phyloP scores from a whole-genome alignment of 2,329 filamentous ascomycete species.

The Clarireedia sp. region DNA sequence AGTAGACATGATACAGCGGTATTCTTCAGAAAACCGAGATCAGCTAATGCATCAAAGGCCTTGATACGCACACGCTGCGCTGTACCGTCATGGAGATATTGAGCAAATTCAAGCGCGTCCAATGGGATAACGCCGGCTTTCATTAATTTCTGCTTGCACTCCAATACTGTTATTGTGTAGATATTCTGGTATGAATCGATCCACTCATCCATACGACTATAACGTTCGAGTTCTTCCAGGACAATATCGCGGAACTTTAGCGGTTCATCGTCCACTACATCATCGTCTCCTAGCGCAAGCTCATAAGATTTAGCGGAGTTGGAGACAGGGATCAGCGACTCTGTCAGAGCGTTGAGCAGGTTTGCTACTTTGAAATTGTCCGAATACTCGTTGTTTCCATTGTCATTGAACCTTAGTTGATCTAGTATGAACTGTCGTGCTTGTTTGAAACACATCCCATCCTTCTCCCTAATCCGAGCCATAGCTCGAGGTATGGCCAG shows the following conservation, averaged over 20 bases:
- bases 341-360: constrained; percentile 59
- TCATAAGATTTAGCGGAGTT: constrained; percentile 24
- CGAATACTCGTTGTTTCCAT: constrained; percentile 79
- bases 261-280: constrained; percentile 37
- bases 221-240: constrained; percentile 59
- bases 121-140: constrained; percentile 52
- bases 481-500: constrained; percentile 76
- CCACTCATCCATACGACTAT: constrained; percentile 61
- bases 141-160: constrained; percentile 56
- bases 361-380: constrained; percentile 84
- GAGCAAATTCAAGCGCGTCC: constrained; percentile 48
- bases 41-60: constrained; percentile 55
- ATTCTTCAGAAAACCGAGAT: constrained; percentile 53
- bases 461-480: constrained; percentile 64
- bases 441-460: constrained; percentile 68
- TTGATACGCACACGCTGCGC: constrained; percentile 57
- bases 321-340: constrained; percentile 46
- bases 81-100: constrained; percentile 58
- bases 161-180: constrained; percentile 54
- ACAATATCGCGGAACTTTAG: constrained; percentile 34
- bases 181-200: constrained; percentile 60
- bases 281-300: constrained; percentile 33
- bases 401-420: constrained; percentile 89
- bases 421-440: constrained; percentile 82
- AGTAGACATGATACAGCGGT: constrained; percentile 48